A percentile compares a stretch with the other conserved stretches of the same genome.
Evolutionary conservation across 73 alveolate species (phyloP).

Genomic region (Paramecium tetraurelia): DNA sequence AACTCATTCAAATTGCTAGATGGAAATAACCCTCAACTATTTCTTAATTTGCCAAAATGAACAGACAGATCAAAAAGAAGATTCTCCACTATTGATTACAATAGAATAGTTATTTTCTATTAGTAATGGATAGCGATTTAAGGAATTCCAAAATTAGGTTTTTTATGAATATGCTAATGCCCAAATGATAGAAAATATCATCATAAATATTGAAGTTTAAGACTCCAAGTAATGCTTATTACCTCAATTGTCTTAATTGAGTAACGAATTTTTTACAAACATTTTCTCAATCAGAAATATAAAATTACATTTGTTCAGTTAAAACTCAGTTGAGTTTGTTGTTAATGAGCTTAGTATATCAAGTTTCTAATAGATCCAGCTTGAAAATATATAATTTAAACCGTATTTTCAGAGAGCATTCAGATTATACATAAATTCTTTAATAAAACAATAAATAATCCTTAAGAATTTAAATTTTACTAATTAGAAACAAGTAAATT

Average conservation of each 20-base stretch:
- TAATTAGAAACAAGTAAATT: background rate
- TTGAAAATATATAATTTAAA: background rate
- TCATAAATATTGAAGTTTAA: background rate
- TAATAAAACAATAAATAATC: background rate
- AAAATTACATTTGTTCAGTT: background rate
- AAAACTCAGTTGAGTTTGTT: background rate
- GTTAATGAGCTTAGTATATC: background rate
- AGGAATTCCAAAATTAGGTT: background rate
- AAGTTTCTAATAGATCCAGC: background rate
- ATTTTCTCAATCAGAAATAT: background rate
- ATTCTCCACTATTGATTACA: background rate
- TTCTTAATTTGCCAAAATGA: background rate
- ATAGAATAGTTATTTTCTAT: background rate
- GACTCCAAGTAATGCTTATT: background rate
- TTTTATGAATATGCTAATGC: background rate
- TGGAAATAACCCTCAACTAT: background rate
- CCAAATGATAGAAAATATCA: background rate
- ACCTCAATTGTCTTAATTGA: background rate
- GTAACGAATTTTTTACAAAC: background rate
- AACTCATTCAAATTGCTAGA: background rate
- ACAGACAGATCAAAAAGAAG: background rate
- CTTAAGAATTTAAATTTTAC: background rate
- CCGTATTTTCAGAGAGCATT: background rate
- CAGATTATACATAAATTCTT: background rate
- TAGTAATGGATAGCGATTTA: background rate